Evolutionary conservation across 2,329 filamentous ascomycete species (phyloP), one percentile per base, ranked within the genome.

Genomic region (Xylaria hypoxylon): DNA sequence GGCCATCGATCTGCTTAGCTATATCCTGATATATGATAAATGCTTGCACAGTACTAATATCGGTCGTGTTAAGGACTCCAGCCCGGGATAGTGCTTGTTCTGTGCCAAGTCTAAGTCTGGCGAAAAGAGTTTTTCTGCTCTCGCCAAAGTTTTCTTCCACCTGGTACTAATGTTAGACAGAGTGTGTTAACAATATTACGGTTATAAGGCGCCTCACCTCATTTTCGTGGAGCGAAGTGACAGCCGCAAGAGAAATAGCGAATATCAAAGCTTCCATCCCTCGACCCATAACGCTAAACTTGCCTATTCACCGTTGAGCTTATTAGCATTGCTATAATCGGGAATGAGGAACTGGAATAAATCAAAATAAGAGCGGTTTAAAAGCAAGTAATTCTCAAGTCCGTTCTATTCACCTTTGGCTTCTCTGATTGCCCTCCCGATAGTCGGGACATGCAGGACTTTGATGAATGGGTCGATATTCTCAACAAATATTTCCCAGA

Each of bases 191-290:
- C 35, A 28, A n/a, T n/a, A n/a, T n/a, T n/a, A 31, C 13, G 6
- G 3, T 53, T 35, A 45, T 45, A 15, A 1, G 13, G n/a, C 31
- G 11, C 8, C 47, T 59, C 8, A 64, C 62, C 28, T 64, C 62
- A 19, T 59, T 24, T 19, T 59, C 55, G 2, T n/a, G 19, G 8
- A 64, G 48, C 22, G 62, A 64, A 53, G 55, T 64, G 5, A 64
- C 48, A 24, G 62, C 62, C 31, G 62, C 62, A 42, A 64, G 48
- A 47, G 55, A 64, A 40, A 64, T 33, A 7, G 62, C 62, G 40
- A 64, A 64, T 48, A 64, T 59, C n/a, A 64, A 55, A 24, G 62
- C 55, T 22, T 64, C 62, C 62, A 55, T 59, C 3, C 62, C 62
- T 3, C 55, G 55, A 47, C 28, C 2, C 62, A 64, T 64, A 17